Evolutionary conservation across 2,329 filamentous ascomycete genomes (phyloP).

Genomic region (Aspergillus tanneri): DNA sequence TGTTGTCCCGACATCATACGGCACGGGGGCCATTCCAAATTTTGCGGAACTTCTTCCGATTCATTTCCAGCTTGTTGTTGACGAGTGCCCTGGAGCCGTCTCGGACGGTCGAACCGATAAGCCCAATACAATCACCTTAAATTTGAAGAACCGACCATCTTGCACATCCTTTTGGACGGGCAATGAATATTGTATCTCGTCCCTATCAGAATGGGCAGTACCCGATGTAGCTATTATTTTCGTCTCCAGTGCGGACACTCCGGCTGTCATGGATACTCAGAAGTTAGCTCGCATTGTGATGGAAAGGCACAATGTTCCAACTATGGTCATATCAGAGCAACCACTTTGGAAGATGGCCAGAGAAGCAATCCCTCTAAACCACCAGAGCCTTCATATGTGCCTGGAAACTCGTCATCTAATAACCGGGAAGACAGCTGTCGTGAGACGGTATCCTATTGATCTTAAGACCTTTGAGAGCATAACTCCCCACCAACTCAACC

Average conservation of each 20-base stretch:
- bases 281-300: constrained; percentile 41
- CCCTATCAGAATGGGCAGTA: constrained; percentile 41
- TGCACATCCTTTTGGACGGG: constrained; percentile 41
- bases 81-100: constrained; percentile 44
- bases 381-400: constrained; percentile 45
- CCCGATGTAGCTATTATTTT: constrained; percentile 50
- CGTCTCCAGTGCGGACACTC: constrained; percentile 38
- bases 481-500: constrained; percentile 47
- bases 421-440: constrained; percentile 35
- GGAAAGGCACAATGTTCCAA: constrained; percentile 45
- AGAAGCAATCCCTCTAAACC: constrained; percentile 40
- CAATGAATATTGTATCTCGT: constrained; percentile 40
- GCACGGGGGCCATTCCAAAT: constrained; percentile 44
- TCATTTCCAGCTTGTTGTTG: constrained; percentile 49
- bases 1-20: constrained; percentile 50
- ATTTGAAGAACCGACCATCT: constrained; percentile 40
- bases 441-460: constrained; percentile 47
- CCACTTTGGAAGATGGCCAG: constrained; percentile 40
- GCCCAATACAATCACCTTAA: constrained; percentile 36
- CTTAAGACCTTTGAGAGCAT: constrained; percentile 50
- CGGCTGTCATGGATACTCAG: constrained; percentile 28
- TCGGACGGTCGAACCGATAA: constrained; percentile 25
- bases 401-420: constrained; percentile 39
- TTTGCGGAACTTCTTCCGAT: constrained; percentile 51
- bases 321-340: constrained; percentile 47